Conservation (phyloP, 441 rosid genomes). For the Adansonia grandidieri region DNA sequence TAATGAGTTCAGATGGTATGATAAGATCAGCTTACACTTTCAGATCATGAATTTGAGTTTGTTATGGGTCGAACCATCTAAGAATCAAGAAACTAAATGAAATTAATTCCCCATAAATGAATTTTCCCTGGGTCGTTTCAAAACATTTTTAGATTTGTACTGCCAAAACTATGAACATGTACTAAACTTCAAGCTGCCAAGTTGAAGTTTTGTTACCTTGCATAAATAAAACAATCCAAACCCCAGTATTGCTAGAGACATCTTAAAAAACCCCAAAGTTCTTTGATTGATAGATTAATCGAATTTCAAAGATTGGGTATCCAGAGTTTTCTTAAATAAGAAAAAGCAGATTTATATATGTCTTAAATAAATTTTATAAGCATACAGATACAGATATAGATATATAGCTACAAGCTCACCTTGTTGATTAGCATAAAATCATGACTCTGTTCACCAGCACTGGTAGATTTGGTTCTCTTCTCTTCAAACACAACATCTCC, state of each 20-base stretch:
- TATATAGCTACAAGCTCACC: conserved; percentile 9
- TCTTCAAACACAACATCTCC: conserved; percentile 2
- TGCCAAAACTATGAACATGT: not conserved
- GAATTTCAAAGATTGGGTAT: not conserved
- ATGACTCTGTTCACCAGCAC: not conserved
- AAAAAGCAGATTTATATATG: too few relatives aligned
- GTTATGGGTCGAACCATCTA: not conserved
- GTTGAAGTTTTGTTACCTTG: not conserved
- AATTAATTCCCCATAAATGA: not conserved
- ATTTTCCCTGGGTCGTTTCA: not conserved
- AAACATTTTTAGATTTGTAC: not conserved
- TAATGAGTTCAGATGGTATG: not conserved
- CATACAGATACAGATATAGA: not conserved
- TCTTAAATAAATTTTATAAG: not conserved
- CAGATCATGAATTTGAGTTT: not conserved
- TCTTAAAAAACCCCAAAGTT: not conserved
- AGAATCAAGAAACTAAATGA: not conserved
- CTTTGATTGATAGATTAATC: not conserved
- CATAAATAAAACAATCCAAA: not conserved
- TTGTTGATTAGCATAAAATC: not conserved
- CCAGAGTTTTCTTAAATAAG: too few relatives aligned
- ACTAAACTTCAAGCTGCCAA: not conserved
- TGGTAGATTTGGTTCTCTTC: conserved; percentile 6
- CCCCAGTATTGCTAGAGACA: not conserved
- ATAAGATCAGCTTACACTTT: not conserved